Percentiles rank a stretch among this genome's conserved stretches.
phyloP scores from a whole-genome alignment of 441 rosid species.

The Bocquillonia castaneifolia region DNA sequence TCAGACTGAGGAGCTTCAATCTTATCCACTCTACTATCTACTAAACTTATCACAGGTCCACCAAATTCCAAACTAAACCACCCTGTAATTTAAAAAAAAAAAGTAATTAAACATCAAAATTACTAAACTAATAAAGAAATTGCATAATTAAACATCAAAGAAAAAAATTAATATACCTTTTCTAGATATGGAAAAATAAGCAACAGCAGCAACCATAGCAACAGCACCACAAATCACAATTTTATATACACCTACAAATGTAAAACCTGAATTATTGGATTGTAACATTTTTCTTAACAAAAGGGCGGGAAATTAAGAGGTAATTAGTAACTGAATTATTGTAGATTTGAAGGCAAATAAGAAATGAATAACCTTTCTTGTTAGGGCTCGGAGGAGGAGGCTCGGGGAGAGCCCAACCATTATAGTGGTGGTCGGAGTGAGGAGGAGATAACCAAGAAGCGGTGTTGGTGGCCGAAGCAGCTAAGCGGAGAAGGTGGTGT shows the following conservation, averaged over 20 bases:
- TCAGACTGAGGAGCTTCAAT: conserved; percentile 20
- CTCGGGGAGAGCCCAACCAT: conserved; percentile 64
- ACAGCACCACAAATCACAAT: conserved; percentile 49
- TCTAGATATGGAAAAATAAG: conserved; percentile 51
- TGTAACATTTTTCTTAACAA: neutral
- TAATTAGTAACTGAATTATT: neutral
- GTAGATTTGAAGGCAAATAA: neutral
- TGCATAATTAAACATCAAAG: neutral
- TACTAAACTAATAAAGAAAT: neutral
- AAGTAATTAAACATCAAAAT: neutral
- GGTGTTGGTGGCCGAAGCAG: conserved; percentile 37
- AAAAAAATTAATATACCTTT: conserved; percentile 33
- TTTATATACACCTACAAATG: conserved; percentile 38
- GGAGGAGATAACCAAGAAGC: conserved; percentile 50
- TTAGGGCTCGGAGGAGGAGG: conserved; percentile 29
- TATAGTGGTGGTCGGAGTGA: conserved; percentile 30
- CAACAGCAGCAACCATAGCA: conserved; percentile 45
- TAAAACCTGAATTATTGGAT: neutral
- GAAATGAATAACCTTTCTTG: conserved; percentile 35
- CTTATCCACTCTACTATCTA: conserved; percentile 18
- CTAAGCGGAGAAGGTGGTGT: conserved; percentile 31
- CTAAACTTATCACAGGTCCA: conserved; percentile 29
- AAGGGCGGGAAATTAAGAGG: neutral
- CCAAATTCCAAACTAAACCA: conserved; percentile 42
- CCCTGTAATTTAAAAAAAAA: conserved; percentile 35